Conservation (phyloP, 495 filamentous ascomycete species). For the Aspergillus avenaceus region DNA sequence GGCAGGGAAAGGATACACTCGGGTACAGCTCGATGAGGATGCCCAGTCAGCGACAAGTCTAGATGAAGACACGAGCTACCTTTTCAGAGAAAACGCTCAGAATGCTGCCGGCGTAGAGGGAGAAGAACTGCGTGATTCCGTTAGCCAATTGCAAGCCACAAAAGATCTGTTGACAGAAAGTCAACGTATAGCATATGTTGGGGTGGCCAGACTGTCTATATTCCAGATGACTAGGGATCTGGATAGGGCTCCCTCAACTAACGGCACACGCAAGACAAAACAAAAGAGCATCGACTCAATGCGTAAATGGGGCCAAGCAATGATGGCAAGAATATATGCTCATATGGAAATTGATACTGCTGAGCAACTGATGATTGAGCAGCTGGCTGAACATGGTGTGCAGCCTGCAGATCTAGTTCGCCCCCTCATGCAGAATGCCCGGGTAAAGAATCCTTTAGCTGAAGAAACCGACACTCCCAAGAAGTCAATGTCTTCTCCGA, state of each 20-base stretch:
- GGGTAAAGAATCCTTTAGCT: conserved; percentile 90
- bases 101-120: conserved; percentile 64
- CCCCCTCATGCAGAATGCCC: conserved; percentile 84
- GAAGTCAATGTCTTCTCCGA: conserved; percentile 25
- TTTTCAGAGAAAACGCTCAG: conserved; percentile 69
- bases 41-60: conserved; percentile 88
- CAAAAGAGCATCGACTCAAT: conserved; percentile 67
- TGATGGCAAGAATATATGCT: conserved; percentile 87
- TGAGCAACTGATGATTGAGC: conserved; percentile 99
- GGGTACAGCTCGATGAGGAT: conserved; percentile 91
- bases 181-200: conserved; percentile 95
- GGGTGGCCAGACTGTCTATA: conserved; percentile 75
- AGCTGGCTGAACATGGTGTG: conserved; percentile 88
- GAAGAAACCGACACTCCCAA: conserved; percentile 30
- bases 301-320: conserved; percentile 96
- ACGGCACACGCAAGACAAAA: conserved; percentile 62
- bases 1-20: conserved; percentile 90
- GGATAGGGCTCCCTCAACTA: conserved; percentile 48
- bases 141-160: conserved; percentile 91
- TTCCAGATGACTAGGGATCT: conserved; percentile 68
- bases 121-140: conserved; percentile 76
- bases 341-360: conserved; percentile 91
- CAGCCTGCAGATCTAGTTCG: conserved; percentile 76
- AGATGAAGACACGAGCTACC: conserved; percentile 95
- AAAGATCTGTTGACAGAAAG: conserved; percentile 94